phyloP scores from a whole-genome alignment of 2,329 filamentous ascomycete genomes.

The Fusarium torreyae region DNA sequence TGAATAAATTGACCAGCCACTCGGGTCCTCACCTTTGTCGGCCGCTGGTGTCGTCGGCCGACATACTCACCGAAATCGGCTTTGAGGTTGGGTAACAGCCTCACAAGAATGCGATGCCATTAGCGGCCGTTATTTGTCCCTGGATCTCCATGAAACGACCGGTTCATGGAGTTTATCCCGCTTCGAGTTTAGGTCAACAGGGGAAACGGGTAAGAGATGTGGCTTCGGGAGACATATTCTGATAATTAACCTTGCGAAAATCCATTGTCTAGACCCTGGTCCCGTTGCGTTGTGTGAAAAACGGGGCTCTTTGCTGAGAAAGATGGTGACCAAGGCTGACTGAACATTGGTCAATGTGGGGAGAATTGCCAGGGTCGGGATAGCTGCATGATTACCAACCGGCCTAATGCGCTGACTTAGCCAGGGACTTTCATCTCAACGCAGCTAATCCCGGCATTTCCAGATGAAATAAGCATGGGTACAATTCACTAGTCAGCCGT shows the following conservation, averaged over 20 bases:
- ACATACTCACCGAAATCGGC: no score
- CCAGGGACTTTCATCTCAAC: neutral
- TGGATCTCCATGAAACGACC: no score
- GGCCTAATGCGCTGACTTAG: conserved; percentile 17
- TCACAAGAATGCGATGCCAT: no score
- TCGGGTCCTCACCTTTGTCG: neutral
- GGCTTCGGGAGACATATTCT: no score
- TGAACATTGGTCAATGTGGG: conserved; percentile 23
- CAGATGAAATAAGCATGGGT: neutral
- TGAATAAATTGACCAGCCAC: neutral
- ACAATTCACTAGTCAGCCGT: neutral
- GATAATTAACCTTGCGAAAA: no score
- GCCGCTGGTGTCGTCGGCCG: no score
- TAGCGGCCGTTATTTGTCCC: no score
- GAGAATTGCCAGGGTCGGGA: conserved; percentile 10
- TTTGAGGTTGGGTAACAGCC: no score
- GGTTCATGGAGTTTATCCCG: no score
- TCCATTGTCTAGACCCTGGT: no score
- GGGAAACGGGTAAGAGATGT: no score
- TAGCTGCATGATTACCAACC: conserved; percentile 36
- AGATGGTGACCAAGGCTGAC: conserved; percentile 33
- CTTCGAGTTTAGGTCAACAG: no score
- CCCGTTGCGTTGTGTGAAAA: neutral
- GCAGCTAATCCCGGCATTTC: conserved; percentile 2
- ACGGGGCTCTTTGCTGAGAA: conserved; percentile 27